Percentiles rank a stretch among this genome's conserved stretches.
phyloP scores from a whole-genome alignment of 2,329 filamentous ascomycete genomes.

The Fusarium pseudoanthophilum region DNA sequence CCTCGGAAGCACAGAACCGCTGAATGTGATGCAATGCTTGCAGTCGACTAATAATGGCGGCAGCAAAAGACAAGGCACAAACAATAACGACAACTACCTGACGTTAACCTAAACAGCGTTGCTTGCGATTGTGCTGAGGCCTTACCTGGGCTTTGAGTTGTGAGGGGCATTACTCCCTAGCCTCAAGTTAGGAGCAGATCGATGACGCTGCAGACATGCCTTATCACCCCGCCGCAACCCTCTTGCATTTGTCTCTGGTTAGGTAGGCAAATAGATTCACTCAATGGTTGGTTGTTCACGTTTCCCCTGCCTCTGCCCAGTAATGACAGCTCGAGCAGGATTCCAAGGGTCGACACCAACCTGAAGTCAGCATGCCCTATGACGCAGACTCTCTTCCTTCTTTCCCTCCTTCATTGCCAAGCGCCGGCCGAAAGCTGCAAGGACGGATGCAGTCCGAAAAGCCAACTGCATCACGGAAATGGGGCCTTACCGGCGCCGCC shows the following conservation, averaged over 20 bases:
- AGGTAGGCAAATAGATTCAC: not conserved
- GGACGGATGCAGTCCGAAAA: conserved; percentile 19
- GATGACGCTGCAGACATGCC: conserved; percentile 37
- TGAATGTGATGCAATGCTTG: conserved; percentile 28
- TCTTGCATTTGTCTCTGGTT: conserved; percentile 5
- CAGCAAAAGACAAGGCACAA: conserved; percentile 12
- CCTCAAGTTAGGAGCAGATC: conserved; percentile 14
- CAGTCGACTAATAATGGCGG: not conserved
- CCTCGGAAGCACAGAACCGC: not conserved
- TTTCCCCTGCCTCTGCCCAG: conserved; percentile 8
- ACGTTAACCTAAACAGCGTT: conserved; percentile 9
- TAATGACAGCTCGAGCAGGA: conserved; percentile 23
- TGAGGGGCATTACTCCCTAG: conserved; percentile 8
- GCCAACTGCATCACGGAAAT: conserved; percentile 20
- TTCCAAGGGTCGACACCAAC: conserved; percentile 36
- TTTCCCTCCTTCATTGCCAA: conserved; percentile 8
- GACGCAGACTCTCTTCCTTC: conserved; percentile 35
- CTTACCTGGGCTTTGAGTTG: not conserved
- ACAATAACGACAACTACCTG: not conserved
- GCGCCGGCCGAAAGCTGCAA: conserved; percentile 26
- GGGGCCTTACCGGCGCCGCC: conserved; percentile 23
- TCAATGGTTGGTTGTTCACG: not conserved
- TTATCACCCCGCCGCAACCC: conserved; percentile 23
- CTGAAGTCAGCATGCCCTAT: conserved; percentile 33
- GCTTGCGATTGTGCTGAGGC: not conserved